Percentiles rank a stretch among this genome's conserved stretches.
Evolutionary conservation across 305 asterid species (phyloP).

Genomic region (Fraxinus platypoda): DNA sequence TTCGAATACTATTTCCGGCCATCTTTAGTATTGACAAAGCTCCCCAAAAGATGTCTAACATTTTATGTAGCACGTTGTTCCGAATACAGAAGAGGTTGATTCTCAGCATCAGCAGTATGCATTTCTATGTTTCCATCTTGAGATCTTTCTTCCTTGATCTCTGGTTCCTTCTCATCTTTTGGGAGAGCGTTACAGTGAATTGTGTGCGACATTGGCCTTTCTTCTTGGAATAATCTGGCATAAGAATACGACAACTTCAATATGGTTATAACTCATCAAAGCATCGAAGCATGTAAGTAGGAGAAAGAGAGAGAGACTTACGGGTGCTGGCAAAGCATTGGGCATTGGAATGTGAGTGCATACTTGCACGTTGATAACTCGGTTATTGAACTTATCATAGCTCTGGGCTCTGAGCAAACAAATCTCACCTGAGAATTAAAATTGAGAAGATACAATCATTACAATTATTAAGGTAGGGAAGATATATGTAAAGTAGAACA

Average conservation of each 20-base stretch:
- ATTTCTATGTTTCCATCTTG: slow-evolving; percentile 55
- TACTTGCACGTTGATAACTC: slow-evolving; percentile 96
- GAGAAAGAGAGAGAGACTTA: slow-evolving; percentile 39
- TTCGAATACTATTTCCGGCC: slow-evolving; percentile 2
- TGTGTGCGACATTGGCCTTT: slow-evolving; percentile 76
- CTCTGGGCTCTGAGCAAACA: slow-evolving; percentile 88
- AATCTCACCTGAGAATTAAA: slow-evolving; percentile 79
- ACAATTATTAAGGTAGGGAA: slow-evolving; percentile 15
- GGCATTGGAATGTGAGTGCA: slow-evolving; percentile 91
- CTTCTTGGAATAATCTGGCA: slow-evolving; percentile 78
- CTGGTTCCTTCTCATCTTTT: slow-evolving; percentile 38
- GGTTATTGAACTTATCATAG: slow-evolving; percentile 89
- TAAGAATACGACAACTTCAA: background rate
- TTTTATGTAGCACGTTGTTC: slow-evolving; percentile 62
- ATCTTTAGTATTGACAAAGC: background rate
- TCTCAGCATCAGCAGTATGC: slow-evolving; percentile 39
- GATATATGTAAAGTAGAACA: slow-evolving; percentile 4
- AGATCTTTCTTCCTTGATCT: slow-evolving; percentile 27
- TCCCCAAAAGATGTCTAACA: background rate
- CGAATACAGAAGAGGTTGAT: slow-evolving; percentile 43
- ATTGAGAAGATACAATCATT: slow-evolving; percentile 22
- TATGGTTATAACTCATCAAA: background rate
- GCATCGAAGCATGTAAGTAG: background rate
- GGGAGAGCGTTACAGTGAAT: slow-evolving; percentile 79
- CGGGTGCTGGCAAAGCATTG: slow-evolving; percentile 97